Evolutionary conservation across 2,329 filamentous ascomycete genomes (phyloP), one percentile per base, ranked within the genome.

Genomic region (Clarireedia homoeocarpa): DNA sequence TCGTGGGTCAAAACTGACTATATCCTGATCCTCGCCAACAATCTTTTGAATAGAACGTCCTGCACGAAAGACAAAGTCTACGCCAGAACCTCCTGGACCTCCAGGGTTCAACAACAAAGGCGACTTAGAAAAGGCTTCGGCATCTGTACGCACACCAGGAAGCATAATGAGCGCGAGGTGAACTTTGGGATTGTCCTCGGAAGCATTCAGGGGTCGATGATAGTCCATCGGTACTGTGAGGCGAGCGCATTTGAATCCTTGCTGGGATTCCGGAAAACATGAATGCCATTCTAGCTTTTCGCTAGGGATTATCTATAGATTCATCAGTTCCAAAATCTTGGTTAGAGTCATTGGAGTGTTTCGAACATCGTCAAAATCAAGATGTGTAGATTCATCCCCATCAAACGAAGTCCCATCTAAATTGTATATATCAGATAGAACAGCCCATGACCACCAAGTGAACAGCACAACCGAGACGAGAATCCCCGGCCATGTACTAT

Each of bases 1-100:
- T 17, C 76, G 71, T 1, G 76, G 76, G 60, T 78, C 76, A 52
- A 78, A 78, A 1, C 75, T 73, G 48, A 79, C 70, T 20, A 78
- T 63, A 57, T 77, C 73, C 59, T 72, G 70, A 42, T 74, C 70
- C 0, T 57, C 51, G 38, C 74, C 75, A 15, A 75, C 63, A 20
- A 73, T 60, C 1, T 59, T 51, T 39, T 74, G 74, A 1, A 77
- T 54, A 5, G 52, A 40, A 2, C 38, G 17, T 17, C 69, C 74
- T 6, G 57, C 30, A 7, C 6, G 15, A 0, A 71, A 54, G 4
- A 65, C 63, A 17, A 74, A 63, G 0, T 48, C 1, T 0, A 70
- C 69, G 4, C 75, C 76, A 23, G 71, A 70, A 0, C 74, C 75
- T 17, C 76, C 75, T 1, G 76, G 76, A 0, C 76, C 75, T 30